A percentile compares a stretch with the other conserved stretches of the same genome.
Evolutionary conservation across 371 early-diverging fungal species (phyloP).

Genomic region (Mortierella sp.): DNA sequence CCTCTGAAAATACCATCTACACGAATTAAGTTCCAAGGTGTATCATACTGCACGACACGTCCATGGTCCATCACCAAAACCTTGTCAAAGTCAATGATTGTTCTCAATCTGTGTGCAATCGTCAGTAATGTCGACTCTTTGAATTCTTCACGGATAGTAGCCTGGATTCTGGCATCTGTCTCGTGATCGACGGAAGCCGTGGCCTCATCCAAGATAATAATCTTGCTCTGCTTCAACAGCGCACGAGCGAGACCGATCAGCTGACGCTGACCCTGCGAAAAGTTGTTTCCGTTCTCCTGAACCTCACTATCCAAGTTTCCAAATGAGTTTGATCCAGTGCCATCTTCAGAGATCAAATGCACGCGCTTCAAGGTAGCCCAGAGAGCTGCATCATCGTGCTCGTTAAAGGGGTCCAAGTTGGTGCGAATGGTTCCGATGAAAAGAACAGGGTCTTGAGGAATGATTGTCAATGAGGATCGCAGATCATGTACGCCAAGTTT

Average conservation of each 20-base stretch:
- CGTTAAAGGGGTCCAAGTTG: slow-evolving; percentile 83
- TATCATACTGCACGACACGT: slow-evolving; percentile 80
- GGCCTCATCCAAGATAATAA: slow-evolving; percentile 91
- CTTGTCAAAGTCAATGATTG: slow-evolving; percentile 91
- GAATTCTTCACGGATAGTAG: slow-evolving; percentile 83
- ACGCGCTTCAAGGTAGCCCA: slow-evolving; percentile 80
- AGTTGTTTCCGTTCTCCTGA: slow-evolving; percentile 80
- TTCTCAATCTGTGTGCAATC: slow-evolving; percentile 86
- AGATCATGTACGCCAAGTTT: slow-evolving; percentile 74
- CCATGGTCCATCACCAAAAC: slow-evolving; percentile 90
- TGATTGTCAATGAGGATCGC: slow-evolving; percentile 68
- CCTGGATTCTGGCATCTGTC: slow-evolving; percentile 78
- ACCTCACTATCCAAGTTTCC: slow-evolving; percentile 73
- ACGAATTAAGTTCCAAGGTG: slow-evolving; percentile 70
- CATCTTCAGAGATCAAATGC: slow-evolving; percentile 72
- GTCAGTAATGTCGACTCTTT: slow-evolving; percentile 72
- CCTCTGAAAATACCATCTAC: slow-evolving; percentile 68
- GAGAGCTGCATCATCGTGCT: slow-evolving; percentile 76
- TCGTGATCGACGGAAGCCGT: slow-evolving; percentile 82
- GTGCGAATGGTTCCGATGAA: slow-evolving; percentile 76
- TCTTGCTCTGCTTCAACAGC: slow-evolving; percentile 75
- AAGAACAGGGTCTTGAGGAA: slow-evolving; percentile 68
- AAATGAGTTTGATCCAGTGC: slow-evolving; percentile 55
- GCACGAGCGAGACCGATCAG: slow-evolving; percentile 90
- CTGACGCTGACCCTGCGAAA: slow-evolving; percentile 92